These are phyloP conservation scores for Hippophae rhamnoides DNA, from an alignment of 306 rosid species.

Conservation along the genomic window DNA sequence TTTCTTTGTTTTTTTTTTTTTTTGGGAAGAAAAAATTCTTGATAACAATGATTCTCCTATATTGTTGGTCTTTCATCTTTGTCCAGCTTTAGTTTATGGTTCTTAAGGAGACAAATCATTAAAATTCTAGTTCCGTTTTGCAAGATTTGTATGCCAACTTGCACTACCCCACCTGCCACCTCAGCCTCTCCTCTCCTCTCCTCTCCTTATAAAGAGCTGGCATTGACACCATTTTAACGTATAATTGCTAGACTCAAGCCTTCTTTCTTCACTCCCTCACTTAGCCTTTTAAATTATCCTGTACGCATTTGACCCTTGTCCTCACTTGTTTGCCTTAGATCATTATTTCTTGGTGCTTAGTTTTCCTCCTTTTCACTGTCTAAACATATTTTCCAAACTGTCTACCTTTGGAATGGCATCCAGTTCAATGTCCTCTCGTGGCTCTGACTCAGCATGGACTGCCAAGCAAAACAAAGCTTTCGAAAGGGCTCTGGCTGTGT, in stretches of 20 bases:
- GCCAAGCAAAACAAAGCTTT: slow-evolving; percentile 86
- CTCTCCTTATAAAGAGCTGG: slow-evolving; percentile 48
- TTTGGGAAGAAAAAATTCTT: slow-evolving; percentile 8
- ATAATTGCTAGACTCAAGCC: slow-evolving; percentile 23
- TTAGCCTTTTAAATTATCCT: neutral
- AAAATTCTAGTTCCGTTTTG: slow-evolving; percentile 31
- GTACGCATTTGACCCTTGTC: neutral
- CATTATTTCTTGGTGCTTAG: neutral
- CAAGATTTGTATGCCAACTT: slow-evolving; percentile 48
- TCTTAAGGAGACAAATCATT: slow-evolving; percentile 52
- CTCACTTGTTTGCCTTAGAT: neutral
- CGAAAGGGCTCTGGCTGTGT: slow-evolving; percentile 81
- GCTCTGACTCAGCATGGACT: slow-evolving; percentile 67
- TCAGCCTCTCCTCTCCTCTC: slow-evolving; percentile 15
- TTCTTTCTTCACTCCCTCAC: slow-evolving; percentile 13
- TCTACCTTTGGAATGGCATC: slow-evolving; percentile 45
- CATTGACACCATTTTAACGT: slow-evolving; percentile 29
- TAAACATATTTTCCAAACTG: neutral
- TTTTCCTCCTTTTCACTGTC: neutral
- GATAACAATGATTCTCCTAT: slow-evolving; percentile 46
- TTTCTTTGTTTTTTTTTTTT: neutral
- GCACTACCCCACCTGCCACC: slow-evolving; percentile 43
- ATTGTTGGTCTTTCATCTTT: slow-evolving; percentile 27
- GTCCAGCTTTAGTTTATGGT: slow-evolving; percentile 44
- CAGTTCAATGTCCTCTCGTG: slow-evolving; percentile 52